These are phyloP conservation scores for Heliocybe sulcata DNA, from an alignment of 1,284 basidiomycete species.

Conservation along the genomic window DNA sequence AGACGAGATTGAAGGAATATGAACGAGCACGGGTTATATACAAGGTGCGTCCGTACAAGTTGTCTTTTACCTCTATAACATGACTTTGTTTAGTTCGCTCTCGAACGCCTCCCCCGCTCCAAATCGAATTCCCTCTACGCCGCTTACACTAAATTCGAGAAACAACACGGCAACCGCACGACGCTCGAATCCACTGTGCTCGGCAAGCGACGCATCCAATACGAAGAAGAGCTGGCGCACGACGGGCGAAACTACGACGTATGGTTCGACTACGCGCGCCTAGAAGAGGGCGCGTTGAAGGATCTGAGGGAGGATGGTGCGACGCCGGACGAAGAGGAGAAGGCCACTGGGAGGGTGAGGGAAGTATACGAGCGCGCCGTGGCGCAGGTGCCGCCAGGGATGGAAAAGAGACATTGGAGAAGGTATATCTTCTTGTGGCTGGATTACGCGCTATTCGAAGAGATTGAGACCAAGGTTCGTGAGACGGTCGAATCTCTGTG, in stretches of 20 bases:
- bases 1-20: slow-evolving; percentile 91
- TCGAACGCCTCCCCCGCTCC: slow-evolving; percentile 84
- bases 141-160: slow-evolving; percentile 95
- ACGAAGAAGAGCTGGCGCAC: slow-evolving; percentile 88
- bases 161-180: slow-evolving; percentile 88
- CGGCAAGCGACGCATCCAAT: slow-evolving; percentile 94
- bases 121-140: slow-evolving; percentile 85
- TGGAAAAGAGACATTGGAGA: slow-evolving; percentile 89
- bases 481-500: slow-evolving; percentile 4
- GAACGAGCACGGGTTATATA: slow-evolving; percentile 96
- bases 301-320: slow-evolving; percentile 74
- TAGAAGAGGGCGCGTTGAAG: slow-evolving; percentile 86
- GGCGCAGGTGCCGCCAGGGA: slow-evolving; percentile 89
- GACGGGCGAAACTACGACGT: slow-evolving; percentile 94
- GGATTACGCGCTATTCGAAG: slow-evolving; percentile 96
- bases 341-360: slow-evolving; percentile 59
- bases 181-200: slow-evolving; percentile 92
- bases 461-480: slow-evolving; percentile 83
- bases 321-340: slow-evolving; percentile 57
- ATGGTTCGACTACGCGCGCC: slow-evolving; percentile 94
- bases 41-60: slow-evolving; percentile 51
- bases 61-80: neutral
- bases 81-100: slow-evolving; percentile 63
- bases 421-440: slow-evolving; percentile 97
- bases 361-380: slow-evolving; percentile 97